These are phyloP conservation scores for Diplotaxis tenuifolia DNA, from an alignment of 345 rosid species.

Conservation along the genomic window DNA sequence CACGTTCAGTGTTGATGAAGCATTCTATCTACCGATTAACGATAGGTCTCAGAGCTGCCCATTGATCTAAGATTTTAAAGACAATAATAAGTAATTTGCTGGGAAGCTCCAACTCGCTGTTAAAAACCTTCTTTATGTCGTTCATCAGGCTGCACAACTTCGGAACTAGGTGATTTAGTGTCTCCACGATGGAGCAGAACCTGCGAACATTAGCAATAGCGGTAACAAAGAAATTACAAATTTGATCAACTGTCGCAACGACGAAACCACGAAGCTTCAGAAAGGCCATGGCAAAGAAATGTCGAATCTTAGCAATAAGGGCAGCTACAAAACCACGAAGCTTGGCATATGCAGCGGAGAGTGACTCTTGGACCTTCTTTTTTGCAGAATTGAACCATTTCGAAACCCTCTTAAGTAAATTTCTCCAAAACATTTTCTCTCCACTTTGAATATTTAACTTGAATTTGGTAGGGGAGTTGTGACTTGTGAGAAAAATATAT, in stretches of 20 bases:
- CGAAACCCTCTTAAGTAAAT: neutral
- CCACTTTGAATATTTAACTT: neutral
- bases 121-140: neutral
- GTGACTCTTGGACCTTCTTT: neutral
- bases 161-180: neutral
- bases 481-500: no score
- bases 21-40: neutral
- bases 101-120: neutral
- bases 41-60: neutral
- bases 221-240: neutral
- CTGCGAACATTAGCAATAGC: neutral
- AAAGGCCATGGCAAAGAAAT: neutral
- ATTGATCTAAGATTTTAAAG: neutral
- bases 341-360: neutral
- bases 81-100: neutral
- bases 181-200: neutral
- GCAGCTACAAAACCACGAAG: neutral
- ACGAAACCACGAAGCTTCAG: neutral
- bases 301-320: neutral
- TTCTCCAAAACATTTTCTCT: slow-evolving; percentile 10
- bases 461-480: neutral
- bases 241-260: neutral
- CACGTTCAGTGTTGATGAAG: neutral
- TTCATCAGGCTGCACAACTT: neutral
- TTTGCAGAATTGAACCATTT: slow-evolving; percentile 14